phyloP scores from a whole-genome alignment of 768 basidiomycete species.

The Leucocoprinus birnbaumii region DNA sequence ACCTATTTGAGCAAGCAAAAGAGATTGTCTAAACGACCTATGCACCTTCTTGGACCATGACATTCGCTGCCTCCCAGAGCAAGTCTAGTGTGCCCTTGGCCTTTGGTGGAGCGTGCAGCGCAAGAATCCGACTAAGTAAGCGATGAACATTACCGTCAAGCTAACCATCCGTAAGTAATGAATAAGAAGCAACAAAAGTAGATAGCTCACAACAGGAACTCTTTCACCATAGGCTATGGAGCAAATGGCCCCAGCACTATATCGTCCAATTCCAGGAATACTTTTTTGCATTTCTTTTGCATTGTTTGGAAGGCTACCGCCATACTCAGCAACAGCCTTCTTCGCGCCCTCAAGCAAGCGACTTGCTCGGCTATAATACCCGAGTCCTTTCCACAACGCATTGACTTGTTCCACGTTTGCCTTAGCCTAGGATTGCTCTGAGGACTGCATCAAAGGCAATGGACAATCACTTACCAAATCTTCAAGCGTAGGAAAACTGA shows the following conservation, averaged over 20 bases:
- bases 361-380: slow-evolving; percentile 86
- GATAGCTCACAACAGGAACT: slow-evolving; percentile 75
- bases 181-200: background rate
- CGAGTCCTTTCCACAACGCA: slow-evolving; percentile 86
- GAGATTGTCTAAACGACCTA: background rate
- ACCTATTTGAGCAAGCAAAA: background rate
- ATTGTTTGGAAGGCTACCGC: slow-evolving; percentile 75
- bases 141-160: slow-evolving; percentile 90
- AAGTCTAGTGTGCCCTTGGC: slow-evolving; percentile 73
- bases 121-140: slow-evolving; percentile 79
- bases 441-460: slow-evolving; percentile 12
- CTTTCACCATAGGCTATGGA: slow-evolving; percentile 88
- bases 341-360: slow-evolving; percentile 83
- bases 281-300: slow-evolving; percentile 77
- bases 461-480: slow-evolving; percentile 54
- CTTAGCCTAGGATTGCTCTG: slow-evolving; percentile 41
- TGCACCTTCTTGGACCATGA: slow-evolving; percentile 52
- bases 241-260: slow-evolving; percentile 81
- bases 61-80: slow-evolving; percentile 77
- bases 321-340: slow-evolving; percentile 63
- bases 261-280: slow-evolving; percentile 86
- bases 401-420: slow-evolving; percentile 85
- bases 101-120: slow-evolving; percentile 80
- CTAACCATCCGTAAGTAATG: slow-evolving; percentile 31
- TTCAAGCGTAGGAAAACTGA: slow-evolving; percentile 78